phyloP scores from a whole-genome alignment of 345 rosid species.

The Murraya koenigii region DNA sequence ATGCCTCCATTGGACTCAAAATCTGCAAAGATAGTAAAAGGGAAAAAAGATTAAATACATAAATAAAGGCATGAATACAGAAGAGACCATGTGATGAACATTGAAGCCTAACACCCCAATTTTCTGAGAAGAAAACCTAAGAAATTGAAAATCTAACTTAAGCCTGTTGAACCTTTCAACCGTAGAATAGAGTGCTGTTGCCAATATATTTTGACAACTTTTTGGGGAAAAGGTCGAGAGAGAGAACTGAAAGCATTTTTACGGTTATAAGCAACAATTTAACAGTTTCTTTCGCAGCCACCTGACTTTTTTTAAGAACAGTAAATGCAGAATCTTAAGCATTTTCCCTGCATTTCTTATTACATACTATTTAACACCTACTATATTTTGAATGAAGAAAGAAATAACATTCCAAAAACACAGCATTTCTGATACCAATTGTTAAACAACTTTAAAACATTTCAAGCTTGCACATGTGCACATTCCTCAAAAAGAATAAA shows the following conservation, averaged over 20 bases:
- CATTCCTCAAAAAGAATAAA: too few species aligned
- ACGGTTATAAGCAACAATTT: too few species aligned
- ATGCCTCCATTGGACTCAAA: constrained; percentile 31
- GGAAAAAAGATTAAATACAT: not conserved
- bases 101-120: not conserved
- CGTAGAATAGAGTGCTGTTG: not conserved
- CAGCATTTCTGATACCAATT: too few species aligned
- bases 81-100: not conserved
- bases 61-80: not conserved
- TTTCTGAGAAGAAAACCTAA: not conserved
- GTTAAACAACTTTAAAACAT: too few species aligned
- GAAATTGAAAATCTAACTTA: not conserved
- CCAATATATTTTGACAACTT: not conserved
- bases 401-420: too few species aligned
- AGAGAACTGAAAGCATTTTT: not conserved
- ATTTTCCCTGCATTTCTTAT: too few species aligned
- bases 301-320: too few species aligned
- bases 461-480: too few species aligned
- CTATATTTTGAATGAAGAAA: too few species aligned
- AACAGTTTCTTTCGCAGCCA: too few species aligned
- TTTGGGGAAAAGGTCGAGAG: not conserved
- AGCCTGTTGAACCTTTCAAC: not conserved
- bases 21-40: constrained; percentile 13
- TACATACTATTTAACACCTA: too few species aligned
- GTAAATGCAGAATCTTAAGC: too few species aligned